These are phyloP conservation scores for Silene uniflora DNA, from an alignment of 148 eudicot species.

Conservation along the genomic window DNA sequence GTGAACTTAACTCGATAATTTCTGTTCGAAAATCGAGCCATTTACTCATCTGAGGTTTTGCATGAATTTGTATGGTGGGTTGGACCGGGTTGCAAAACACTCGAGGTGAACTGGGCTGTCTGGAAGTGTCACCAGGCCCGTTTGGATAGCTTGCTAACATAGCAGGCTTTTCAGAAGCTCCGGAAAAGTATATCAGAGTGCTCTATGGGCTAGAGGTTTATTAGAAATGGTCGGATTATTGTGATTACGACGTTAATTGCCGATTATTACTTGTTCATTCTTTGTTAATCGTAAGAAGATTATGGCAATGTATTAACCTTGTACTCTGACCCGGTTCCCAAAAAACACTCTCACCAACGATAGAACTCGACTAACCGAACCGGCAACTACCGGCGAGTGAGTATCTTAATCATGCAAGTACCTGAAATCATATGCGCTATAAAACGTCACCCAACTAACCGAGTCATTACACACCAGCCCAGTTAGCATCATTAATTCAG, in stretches of 20 bases:
- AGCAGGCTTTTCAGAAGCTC: slow-evolving; percentile 54
- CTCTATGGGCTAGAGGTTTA: slow-evolving; percentile 51
- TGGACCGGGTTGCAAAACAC: slow-evolving; percentile 57
- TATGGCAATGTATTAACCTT: not conserved
- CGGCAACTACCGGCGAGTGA: slow-evolving; percentile 55
- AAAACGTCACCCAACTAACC: slow-evolving; percentile 67
- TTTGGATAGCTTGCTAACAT: slow-evolving; percentile 65
- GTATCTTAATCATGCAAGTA: slow-evolving; percentile 58
- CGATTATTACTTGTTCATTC: not conserved
- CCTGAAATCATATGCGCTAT: slow-evolving; percentile 71
- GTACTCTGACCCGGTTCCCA: slow-evolving; percentile 33
- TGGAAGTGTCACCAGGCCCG: slow-evolving; percentile 78
- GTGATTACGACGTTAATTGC: not conserved
- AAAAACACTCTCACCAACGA: slow-evolving; percentile 32
- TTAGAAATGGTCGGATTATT: no score
- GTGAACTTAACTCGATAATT: no score
- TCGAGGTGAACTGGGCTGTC: slow-evolving; percentile 46
- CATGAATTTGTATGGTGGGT: slow-evolving; percentile 50
- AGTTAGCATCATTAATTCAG: slow-evolving; percentile 67
- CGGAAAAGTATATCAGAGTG: slow-evolving; percentile 46
- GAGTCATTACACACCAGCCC: slow-evolving; percentile 53
- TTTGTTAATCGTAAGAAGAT: not conserved
- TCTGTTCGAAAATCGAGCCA: no score
- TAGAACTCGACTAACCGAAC: slow-evolving; percentile 29
- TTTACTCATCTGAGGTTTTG: slow-evolving; percentile 65